Evolutionary conservation across 2,329 filamentous ascomycete species (phyloP), one percentile per base, ranked within the genome.

Genomic region (Fusarium papillatum): DNA sequence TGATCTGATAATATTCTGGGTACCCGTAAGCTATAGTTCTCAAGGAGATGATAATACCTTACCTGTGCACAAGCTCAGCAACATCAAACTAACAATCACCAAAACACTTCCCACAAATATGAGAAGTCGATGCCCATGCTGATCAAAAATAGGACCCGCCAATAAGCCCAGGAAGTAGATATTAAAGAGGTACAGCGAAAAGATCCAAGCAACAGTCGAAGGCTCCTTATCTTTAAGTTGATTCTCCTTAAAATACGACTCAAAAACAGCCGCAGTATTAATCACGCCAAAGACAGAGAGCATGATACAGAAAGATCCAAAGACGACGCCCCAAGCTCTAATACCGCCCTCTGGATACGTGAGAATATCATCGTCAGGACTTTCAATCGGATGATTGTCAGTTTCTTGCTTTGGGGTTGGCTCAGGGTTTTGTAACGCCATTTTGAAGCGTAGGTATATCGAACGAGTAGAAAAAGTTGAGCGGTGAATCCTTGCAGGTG

Each of bases 261-360:
- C 38, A 31, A 63, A 63, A 7, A 63, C 39, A 22, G 60, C 60
- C 7, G 38, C 24, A 8, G 60, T 63, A 39, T 63, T 63, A 11
- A 46, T 46, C 24, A 63, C 38, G 22, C 60, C 60, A 22, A 43
- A 63, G 5, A 63, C 60, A 24, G 38, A 63, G 26, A 63, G 38
- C 60, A 63, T 43, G 13, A 46, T 46, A 14, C 60, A 63, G 5
- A 63, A 63, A 13, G 60, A 63, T 29, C 60, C 60, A 34, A 63
- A 46, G 39, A 63, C 60, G 24, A 63, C 60, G 10, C 22, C 38
- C 60, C 60, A 63, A 13, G 60, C 57, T 26, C 16, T 41, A 1
- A 61, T 17, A 2, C 57, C 57, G 7, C 57, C 57, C 9, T 61
- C 57, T 0, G 57, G 57, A 2, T 39, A 61, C 4, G 57, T 34